Percentiles rank a stretch among this genome's conserved stretches.
Evolutionary conservation across 1,139 yeast genomes (phyloP).

Genomic region (Arxiozyma telluris): DNA sequence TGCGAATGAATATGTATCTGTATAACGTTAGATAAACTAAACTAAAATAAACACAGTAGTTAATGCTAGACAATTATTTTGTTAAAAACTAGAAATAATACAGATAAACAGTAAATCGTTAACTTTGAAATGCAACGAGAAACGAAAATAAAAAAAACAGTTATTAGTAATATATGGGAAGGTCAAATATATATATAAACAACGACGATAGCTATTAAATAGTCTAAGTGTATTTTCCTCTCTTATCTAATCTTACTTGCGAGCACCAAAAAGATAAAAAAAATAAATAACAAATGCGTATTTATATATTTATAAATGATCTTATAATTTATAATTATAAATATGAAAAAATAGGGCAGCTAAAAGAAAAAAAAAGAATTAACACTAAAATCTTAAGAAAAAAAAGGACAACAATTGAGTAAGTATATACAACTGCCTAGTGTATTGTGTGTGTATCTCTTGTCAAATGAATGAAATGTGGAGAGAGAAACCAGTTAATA

Average conservation of each 20-base stretch:
- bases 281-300: not conserved
- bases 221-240: too few relatives aligned
- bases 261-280: too few relatives aligned
- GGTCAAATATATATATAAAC: too few relatives aligned
- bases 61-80: not conserved
- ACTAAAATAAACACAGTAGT: not conserved
- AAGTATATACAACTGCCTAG: too few relatives aligned
- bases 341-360: not conserved
- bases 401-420: too few relatives aligned
- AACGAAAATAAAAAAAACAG: too few relatives aligned
- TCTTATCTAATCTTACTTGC: too few relatives aligned
- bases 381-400: too few relatives aligned
- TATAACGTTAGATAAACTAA: not conserved
- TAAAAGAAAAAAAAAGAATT: not conserved
- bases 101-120: not conserved
- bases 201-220: not conserved
- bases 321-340: not conserved
- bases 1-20: not conserved
- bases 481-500: not conserved
- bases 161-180: not conserved
- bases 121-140: not conserved
- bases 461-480: too few relatives aligned
- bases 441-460: not conserved
- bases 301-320: too few relatives aligned
- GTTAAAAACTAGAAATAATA: not conserved